Evolutionary conservation across 1,284 basidiomycete genomes (phyloP).

Genomic region (Microbotryum lychnidis-dioicae): DNA sequence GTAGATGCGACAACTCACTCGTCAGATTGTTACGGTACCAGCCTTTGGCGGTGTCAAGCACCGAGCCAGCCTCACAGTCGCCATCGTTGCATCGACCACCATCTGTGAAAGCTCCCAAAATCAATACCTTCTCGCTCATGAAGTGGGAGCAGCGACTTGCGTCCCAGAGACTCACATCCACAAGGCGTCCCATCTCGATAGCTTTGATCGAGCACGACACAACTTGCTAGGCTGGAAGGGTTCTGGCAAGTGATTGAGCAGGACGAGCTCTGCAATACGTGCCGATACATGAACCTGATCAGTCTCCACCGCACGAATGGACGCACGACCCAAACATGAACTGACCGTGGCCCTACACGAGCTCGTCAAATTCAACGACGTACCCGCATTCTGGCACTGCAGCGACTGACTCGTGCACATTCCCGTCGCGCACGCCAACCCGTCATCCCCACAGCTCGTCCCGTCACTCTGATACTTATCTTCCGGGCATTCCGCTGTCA

Average conservation of each 20-base stretch:
- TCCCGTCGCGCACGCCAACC: conserved; percentile 69
- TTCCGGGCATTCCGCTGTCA: conserved; percentile 60
- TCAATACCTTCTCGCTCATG: not conserved
- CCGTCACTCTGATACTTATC: conserved; percentile 57
- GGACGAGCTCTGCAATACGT: not conserved
- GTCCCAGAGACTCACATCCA: conserved; percentile 44
- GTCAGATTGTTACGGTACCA: conserved; percentile 38
- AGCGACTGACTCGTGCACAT: conserved; percentile 65
- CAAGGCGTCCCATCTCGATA: conserved; percentile 81
- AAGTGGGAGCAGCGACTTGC: not conserved
- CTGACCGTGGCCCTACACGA: conserved; percentile 51
- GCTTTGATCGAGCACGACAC: conserved; percentile 63
- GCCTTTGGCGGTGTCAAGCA: conserved; percentile 58
- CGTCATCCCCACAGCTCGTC: conserved; percentile 54
- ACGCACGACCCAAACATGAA: not conserved
- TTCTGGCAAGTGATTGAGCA: conserved; percentile 12
- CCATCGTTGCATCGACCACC: conserved; percentile 62
- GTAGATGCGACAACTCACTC: conserved; percentile 30
- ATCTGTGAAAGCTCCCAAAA: conserved; percentile 32
- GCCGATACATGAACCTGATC: no score
- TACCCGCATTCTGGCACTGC: conserved; percentile 67
- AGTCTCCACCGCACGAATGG: no score
- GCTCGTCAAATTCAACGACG: conserved; percentile 56
- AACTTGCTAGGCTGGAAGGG: conserved; percentile 43
- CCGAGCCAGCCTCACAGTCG: conserved; percentile 56